Conservation (phyloP, 768 basidiomycete genomes). For the Serpula lacrymans region DNA sequence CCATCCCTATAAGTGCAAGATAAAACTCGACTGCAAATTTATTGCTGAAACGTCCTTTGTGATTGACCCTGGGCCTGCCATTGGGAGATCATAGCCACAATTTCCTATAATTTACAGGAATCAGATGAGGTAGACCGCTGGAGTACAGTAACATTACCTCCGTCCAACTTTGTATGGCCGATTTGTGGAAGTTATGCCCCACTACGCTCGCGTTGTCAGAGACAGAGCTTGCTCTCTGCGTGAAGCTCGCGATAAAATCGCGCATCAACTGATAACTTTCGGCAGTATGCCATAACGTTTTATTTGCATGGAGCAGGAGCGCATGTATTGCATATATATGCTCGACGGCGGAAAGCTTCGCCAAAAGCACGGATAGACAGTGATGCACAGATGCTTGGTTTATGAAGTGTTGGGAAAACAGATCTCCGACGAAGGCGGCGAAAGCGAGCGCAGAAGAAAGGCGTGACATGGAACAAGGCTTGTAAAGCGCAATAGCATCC, state of each 20-base stretch:
- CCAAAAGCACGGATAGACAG: conserved; percentile 19
- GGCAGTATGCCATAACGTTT: conserved; percentile 18
- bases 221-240: conserved; percentile 3
- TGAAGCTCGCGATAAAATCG: conserved; percentile 5
- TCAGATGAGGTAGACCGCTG: no score
- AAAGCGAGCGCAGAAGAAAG: conserved; percentile 18
- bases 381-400: conserved; percentile 9
- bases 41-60: no score
- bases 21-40: no score
- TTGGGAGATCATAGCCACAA: no score
- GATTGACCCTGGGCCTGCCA: no score
- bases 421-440: conserved; percentile 25
- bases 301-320: conserved; percentile 19
- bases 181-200: no score
- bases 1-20: no score
- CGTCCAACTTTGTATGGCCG: no score
- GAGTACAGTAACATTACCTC: no score
- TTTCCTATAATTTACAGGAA: no score
- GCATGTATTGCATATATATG: conserved; percentile 22
- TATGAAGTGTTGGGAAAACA: conserved; percentile 20
- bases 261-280: conserved; percentile 1
- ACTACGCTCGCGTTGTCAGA: conserved; percentile 1
- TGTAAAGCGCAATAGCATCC: conserved; percentile 10
- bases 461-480: conserved; percentile 13
- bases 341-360: conserved; percentile 22